Base-by-base conservation (phyloP, 2,329 filamentous ascomycete genomes). In the Fusarium tjaetaba region DNA sequence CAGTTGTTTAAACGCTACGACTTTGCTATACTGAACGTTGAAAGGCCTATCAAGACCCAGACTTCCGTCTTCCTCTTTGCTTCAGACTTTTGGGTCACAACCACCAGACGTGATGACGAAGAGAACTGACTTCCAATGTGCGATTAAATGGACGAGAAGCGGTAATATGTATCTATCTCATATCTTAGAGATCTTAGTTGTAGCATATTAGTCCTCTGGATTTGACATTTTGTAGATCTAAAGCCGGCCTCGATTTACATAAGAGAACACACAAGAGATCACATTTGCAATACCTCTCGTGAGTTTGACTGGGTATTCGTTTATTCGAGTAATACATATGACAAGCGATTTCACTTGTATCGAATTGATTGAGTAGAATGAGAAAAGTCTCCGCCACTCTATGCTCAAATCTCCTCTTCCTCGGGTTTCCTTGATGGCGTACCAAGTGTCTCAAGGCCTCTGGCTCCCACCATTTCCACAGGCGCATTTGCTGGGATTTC, bases 381-480 rank as follows among this genome's bases (percentile, higher is more conserved):
- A 24, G 32, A 14, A 18, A 11, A 5, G 10, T 4, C 7, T 7
- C 11, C 7, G 5, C n/a, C 49, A 18, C 20, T 36, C n/a, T 34
- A 49, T 36, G n/a, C 24, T 76, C 38, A 65, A 46, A 59, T 45
- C 15, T 70, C 68, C 15, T 78, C 68, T 26, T 78, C 76, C 24
- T 74, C 72, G 4, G 76, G 76, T 30, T 78, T 77, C 34, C 72
- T 75, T 26, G 72, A 76, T 6, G 73, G 68, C 28, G 78, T 80
- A 16, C 82, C 82, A 3, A 84, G 65, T 26, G 78, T 84, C 32
- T 84, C 82, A 22, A 83, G 59, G 2, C 82, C 82, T 42, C 82
- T 76, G 10, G 80, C 81, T 4, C 79, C 79, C 22, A 68, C 66
- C 45, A 82, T 49, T 14, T 80, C 79, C 4, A 57, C 67, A 5